Evolutionary conservation across 257 asterid genomes (phyloP).

Genomic region (Fraxinus excelsior): DNA sequence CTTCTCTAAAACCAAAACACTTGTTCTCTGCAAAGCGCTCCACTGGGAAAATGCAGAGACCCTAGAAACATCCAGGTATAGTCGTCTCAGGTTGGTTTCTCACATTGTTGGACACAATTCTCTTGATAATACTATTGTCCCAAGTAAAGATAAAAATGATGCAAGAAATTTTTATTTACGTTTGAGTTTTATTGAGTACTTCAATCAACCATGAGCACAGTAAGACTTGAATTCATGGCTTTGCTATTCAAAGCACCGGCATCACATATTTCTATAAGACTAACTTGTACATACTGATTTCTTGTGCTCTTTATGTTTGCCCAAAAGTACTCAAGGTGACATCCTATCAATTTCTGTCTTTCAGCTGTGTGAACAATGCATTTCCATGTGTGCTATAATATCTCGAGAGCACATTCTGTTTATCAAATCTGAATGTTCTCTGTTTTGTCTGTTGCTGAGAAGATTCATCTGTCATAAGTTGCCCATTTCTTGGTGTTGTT

Average conservation of each 20-base stretch:
- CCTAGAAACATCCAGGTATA: constrained; percentile 51
- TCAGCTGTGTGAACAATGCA: not conserved
- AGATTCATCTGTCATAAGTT: not conserved
- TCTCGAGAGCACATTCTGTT: not conserved
- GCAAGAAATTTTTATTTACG: not conserved
- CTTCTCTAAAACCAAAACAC: constrained; percentile 75
- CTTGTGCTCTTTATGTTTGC: not conserved
- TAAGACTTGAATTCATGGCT: not conserved
- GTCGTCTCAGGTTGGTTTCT: not conserved
- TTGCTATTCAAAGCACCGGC: not conserved
- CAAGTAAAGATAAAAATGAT: not conserved
- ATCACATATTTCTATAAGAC: not conserved
- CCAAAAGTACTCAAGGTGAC: not conserved
- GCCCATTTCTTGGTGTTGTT: not conserved
- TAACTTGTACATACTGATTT: not conserved
- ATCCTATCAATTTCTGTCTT: not conserved
- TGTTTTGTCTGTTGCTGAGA: not conserved
- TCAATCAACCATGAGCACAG: not conserved
- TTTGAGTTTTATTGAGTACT: not conserved
- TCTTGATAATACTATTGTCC: too few relatives aligned
- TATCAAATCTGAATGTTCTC: not conserved
- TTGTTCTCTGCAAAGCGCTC: constrained; percentile 79
- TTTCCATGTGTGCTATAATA: not conserved
- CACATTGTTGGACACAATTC: not conserved
- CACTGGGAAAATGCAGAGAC: constrained; percentile 76